These are phyloP conservation scores for Diaporthe ilicicola DNA, from an alignment of 2,329 filamentous ascomycete genomes.

Conservation along the genomic window DNA sequence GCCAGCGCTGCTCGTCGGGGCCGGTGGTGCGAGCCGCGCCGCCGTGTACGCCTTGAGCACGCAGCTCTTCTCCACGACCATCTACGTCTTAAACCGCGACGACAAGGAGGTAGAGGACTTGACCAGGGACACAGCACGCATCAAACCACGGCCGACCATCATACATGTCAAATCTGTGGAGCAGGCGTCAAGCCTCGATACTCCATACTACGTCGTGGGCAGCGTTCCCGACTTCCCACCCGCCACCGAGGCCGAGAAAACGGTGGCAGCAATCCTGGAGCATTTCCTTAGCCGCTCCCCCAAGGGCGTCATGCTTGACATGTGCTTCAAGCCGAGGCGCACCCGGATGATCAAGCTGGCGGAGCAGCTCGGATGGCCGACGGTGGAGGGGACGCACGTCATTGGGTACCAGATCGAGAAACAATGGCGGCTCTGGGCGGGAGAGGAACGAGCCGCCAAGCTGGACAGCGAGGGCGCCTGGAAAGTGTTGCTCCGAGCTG, in stretches of 20 bases:
- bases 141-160: slow-evolving; percentile 36
- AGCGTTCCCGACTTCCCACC: slow-evolving; percentile 50
- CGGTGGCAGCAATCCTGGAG: slow-evolving; percentile 39
- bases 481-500: slow-evolving; percentile 42
- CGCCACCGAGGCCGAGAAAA: slow-evolving; percentile 40
- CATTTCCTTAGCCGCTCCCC: slow-evolving; percentile 39
- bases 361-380: slow-evolving; percentile 44
- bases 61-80: slow-evolving; percentile 39
- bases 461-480: slow-evolving; percentile 43
- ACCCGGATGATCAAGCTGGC: slow-evolving; percentile 48
- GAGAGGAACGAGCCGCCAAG: slow-evolving; percentile 38
- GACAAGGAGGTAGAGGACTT: slow-evolving; percentile 41
- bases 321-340: slow-evolving; percentile 52
- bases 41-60: slow-evolving; percentile 47
- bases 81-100: slow-evolving; percentile 50
- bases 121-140: slow-evolving; percentile 37
- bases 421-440: slow-evolving; percentile 50
- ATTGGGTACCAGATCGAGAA: slow-evolving; percentile 51
- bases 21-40: slow-evolving; percentile 51
- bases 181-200: slow-evolving; percentile 37
- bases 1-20: slow-evolving; percentile 47
- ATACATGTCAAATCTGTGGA: slow-evolving; percentile 42
- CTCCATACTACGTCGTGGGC: slow-evolving; percentile 47
- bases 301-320: slow-evolving; percentile 49
- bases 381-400: slow-evolving; percentile 49